Evolutionary conservation across 139 green algal genomes (phyloP), one percentile per base, ranked within the genome.

Genomic region (Chlamydomonas sphaeroides): DNA sequence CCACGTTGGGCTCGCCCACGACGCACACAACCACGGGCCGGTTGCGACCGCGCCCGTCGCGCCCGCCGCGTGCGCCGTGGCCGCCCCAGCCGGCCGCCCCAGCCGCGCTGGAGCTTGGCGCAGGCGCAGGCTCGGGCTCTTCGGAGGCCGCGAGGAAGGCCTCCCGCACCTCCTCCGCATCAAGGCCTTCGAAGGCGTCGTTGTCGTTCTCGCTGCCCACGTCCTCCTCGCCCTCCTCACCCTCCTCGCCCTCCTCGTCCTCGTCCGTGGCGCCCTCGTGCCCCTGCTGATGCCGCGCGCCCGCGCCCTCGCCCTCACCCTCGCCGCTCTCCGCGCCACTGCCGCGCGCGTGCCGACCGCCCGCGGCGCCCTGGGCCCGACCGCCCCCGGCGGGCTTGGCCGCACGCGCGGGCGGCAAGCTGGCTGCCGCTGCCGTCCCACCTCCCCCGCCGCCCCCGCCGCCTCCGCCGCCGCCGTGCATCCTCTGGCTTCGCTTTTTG

Each of bases 1-100:
- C 89, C 33, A 93, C 89, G 66, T 93, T 93, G 8, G 89, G 89
- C 75, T 93, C 88, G 0, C 91, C 92, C 23, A 95, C 59, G 7
- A 95, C 59, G 11, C 87, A 88, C 26, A 94, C 83, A 53, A 93
- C 90, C 56, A 95, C 84, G 8, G 88, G 89, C 57, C 48, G 68
- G 56, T 48, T 79, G 41, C 78, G 74, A 14, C 65, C 38, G 65
- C 70, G 62, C 49, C 59, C 48, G 39, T 79, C 74, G 23, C 74
- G 74, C 21, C 71, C 79, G n/a, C 79, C 79, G 17, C 68, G 39
- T 11, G 65, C n/a, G 35, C 74, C 41, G 68, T 72, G 28, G 8
- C 39, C 61, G 48, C 51, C 39, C 53, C 67, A 82, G 41, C 69
- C 56, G 38, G 67, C 26, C n/a, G 30, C 30, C 39, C 28, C 66